Conservation (phyloP, 75 land plant genomes). For the Selaginella moellendorffii region DNA sequence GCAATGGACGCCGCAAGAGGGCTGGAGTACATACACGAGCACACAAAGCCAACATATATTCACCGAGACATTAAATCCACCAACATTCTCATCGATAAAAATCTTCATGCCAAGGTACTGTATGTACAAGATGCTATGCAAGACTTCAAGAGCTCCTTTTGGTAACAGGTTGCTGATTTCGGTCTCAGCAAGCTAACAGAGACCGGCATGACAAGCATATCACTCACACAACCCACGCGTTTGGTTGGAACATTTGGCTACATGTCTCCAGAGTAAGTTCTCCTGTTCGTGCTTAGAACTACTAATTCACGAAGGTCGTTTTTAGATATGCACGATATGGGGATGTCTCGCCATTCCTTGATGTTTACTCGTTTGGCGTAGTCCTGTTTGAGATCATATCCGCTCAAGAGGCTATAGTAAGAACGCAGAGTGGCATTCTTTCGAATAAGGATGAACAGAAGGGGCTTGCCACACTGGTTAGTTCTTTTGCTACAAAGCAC, state of each 20-base stretch:
- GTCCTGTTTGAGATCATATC: conserved; percentile 3
- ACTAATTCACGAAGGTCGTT: neutral
- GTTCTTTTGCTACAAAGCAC: neutral
- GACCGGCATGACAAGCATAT: neutral
- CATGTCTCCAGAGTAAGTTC: conserved; percentile 13
- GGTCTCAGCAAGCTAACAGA: neutral
- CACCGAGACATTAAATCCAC: conserved; percentile 58
- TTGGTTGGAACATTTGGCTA: conserved; percentile 4
- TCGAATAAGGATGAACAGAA: neutral
- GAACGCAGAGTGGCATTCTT: neutral
- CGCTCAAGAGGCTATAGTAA: neutral
- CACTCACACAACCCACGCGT: neutral
- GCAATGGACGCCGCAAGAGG: conserved; percentile 25
- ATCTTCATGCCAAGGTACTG: conserved; percentile 28
- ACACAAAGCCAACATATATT: conserved; percentile 28
- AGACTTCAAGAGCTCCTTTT: neutral
- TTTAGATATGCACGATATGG: conserved; percentile 8
- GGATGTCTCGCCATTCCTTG: neutral
- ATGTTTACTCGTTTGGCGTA: conserved; percentile 10
- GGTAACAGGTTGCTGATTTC: conserved; percentile 11
- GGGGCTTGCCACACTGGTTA: neutral
- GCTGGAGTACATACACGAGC: conserved; percentile 29
- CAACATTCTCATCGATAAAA: conserved; percentile 47
- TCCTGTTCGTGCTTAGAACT: neutral
- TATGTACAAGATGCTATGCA: neutral